These are phyloP conservation scores for Syncephalis plumigaleata DNA, from an alignment of 371 early-diverging fungal species.

Conservation along the genomic window DNA sequence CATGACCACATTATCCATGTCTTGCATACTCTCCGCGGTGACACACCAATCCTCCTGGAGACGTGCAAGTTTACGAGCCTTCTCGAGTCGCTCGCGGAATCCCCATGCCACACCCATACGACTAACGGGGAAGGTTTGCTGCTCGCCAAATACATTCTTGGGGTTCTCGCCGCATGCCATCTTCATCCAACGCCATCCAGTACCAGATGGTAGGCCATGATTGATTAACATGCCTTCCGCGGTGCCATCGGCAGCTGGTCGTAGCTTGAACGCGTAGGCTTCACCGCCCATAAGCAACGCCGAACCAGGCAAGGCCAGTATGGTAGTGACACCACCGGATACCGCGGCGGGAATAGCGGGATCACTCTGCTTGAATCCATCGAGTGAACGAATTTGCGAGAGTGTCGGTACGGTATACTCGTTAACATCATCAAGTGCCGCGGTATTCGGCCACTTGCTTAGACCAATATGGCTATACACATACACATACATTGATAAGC, in stretches of 20 bases:
- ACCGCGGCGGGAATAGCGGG: slow-evolving; percentile 40
- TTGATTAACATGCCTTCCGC: slow-evolving; percentile 50
- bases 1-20: slow-evolving; percentile 11
- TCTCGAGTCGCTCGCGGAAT: slow-evolving; percentile 36
- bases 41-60: slow-evolving; percentile 68
- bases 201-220: slow-evolving; percentile 22
- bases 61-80: slow-evolving; percentile 26
- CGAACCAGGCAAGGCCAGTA: slow-evolving; percentile 59
- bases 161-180: slow-evolving; percentile 82
- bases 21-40: slow-evolving; percentile 20
- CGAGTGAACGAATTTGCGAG: slow-evolving; percentile 38
- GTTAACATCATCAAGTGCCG: slow-evolving; percentile 38
- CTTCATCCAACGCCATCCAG: slow-evolving; percentile 63
- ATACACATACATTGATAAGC: too few species aligned
- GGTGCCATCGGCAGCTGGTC: slow-evolving; percentile 29
- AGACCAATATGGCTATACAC: slow-evolving; percentile 41
- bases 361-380: slow-evolving; percentile 44
- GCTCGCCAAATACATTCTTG: slow-evolving; percentile 10
- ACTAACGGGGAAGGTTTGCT: slow-evolving; percentile 16
- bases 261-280: slow-evolving; percentile 46
- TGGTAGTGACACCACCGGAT: slow-evolving; percentile 66
- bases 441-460: slow-evolving; percentile 32
- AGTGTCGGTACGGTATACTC: slow-evolving; percentile 46
- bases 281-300: slow-evolving; percentile 74
- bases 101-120: slow-evolving; percentile 58